These are phyloP conservation scores for Schwanniomyces pseudopolymorphus DNA, from an alignment of 805 yeast species.

Conservation along the genomic window DNA sequence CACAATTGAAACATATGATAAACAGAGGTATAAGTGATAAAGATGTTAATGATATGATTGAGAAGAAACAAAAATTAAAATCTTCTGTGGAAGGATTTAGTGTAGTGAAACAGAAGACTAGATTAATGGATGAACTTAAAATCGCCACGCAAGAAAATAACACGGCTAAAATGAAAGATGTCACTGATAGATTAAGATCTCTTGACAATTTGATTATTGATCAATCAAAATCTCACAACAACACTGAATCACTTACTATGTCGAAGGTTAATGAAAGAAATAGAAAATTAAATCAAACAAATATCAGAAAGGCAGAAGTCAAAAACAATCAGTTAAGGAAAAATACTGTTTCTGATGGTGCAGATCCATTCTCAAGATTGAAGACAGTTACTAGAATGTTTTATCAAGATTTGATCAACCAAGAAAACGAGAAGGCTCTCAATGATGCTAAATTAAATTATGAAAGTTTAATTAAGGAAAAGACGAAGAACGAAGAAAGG, in stretches of 20 bases:
- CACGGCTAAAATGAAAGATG: slow-evolving; percentile 22
- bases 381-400: slow-evolving; percentile 85
- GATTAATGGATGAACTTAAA: slow-evolving; percentile 68
- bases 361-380: slow-evolving; percentile 86
- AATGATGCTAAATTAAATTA: slow-evolving; percentile 51
- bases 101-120: slow-evolving; percentile 73
- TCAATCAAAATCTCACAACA: slow-evolving; percentile 33
- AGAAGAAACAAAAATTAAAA: slow-evolving; percentile 59
- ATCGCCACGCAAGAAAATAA: slow-evolving; percentile 67
- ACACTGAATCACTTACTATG: slow-evolving; percentile 47
- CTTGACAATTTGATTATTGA: slow-evolving; percentile 49
- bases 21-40: slow-evolving; percentile 65
- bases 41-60: slow-evolving; percentile 77
- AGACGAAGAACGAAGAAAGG: slow-evolving; percentile 43
- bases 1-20: slow-evolving; percentile 62
- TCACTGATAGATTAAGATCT: slow-evolving; percentile 37
- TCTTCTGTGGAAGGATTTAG: slow-evolving; percentile 49
- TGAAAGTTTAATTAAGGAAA: slow-evolving; percentile 37
- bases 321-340: slow-evolving; percentile 57
- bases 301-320: slow-evolving; percentile 77
- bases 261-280: slow-evolving; percentile 82
- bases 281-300: slow-evolving; percentile 73
- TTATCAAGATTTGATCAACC: slow-evolving; percentile 57
- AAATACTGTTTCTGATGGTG: slow-evolving; percentile 42
- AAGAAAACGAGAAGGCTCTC: slow-evolving; percentile 59